Base-by-base conservation (phyloP, 805 yeast species). In the Ogataea saltuana region DNA sequence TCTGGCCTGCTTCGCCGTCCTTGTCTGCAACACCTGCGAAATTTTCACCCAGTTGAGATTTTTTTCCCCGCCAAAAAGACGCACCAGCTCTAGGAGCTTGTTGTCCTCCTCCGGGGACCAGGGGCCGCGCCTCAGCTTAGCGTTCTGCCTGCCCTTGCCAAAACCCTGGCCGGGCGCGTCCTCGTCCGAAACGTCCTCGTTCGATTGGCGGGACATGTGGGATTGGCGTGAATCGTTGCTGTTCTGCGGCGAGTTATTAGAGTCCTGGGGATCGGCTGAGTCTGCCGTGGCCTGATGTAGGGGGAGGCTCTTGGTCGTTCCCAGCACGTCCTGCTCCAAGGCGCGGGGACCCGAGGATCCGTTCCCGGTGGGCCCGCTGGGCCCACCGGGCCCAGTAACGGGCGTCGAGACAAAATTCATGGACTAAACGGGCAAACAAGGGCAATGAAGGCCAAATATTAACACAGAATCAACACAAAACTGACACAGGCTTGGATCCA, bases 1-100 rank as follows among this genome's bases (percentile, higher is more conserved):
- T 29, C 97, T 71, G 60, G 96, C 88, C 64, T 88, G 97, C 60
- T 89, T 89, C 6, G 96, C 95, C 2, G 95, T 83, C 50, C 97
- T 72, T 4, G 91, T 75, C 22, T 81, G 82, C 46, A 88, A 69
- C 44, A 76, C 71, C 51, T 81, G 83, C 9, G 95, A 80, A 15
- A 89, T 87, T 45, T 86, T 74, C 5, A 89, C 96, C 97, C 97
- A 88, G 60, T 87, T 87, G 12, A 61, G 42, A 39, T 59, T 61
- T 36, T 59, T 61, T 29, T 86, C 75, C 8, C 95, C 88, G 4
- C 95, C 95, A 60, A 78, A 82, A 18, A 78, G 63, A 30, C 76
- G 68, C 29, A 88, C 86, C 18, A 88, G 71, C 17, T 82, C 85
- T 59, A 88, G 64, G 36, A 88, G 73, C 53, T 77, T 76, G 50